Evolutionary conservation across 148 eudicot species (phyloP).

Genomic region (Nepenthes mirabilis): DNA sequence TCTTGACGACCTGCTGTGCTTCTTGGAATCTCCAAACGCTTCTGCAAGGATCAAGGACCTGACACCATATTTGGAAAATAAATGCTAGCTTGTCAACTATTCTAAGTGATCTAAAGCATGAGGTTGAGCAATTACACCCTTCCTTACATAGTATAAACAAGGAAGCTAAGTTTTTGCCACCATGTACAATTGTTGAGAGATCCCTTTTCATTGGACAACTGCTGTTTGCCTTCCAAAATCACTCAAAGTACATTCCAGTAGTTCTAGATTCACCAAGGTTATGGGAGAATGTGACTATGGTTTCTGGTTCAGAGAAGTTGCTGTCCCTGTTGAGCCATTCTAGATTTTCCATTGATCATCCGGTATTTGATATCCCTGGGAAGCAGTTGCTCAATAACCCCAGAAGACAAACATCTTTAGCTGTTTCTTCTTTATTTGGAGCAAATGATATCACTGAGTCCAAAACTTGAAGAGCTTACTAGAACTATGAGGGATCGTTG

Average conservation of each 20-base stretch:
- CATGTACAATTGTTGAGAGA: slow-evolving; percentile 46
- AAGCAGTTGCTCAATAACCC: slow-evolving; percentile 35
- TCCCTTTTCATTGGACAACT: slow-evolving; percentile 80
- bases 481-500: slow-evolving; percentile 57
- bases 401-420: slow-evolving; percentile 51
- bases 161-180: slow-evolving; percentile 21
- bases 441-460: slow-evolving; percentile 49
- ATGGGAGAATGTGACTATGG: slow-evolving; percentile 48
- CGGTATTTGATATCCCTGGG: slow-evolving; percentile 34
- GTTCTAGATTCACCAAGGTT: slow-evolving; percentile 81
- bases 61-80: slow-evolving; percentile 62
- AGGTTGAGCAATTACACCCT: slow-evolving; percentile 49
- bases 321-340: slow-evolving; percentile 32
- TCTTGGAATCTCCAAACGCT: slow-evolving; percentile 93
- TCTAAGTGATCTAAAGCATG: slow-evolving; percentile 53
- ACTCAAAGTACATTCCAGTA: slow-evolving; percentile 67
- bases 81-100: slow-evolving; percentile 62
- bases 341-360: slow-evolving; percentile 33
- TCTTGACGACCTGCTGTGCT: slow-evolving; percentile 65
- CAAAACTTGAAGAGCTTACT: slow-evolving; percentile 67
- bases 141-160: slow-evolving; percentile 28
- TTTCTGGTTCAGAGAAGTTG: slow-evolving; percentile 32
- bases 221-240: slow-evolving; percentile 80
- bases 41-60: slow-evolving; percentile 58
- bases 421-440: slow-evolving; percentile 62